Base-by-base conservation (phyloP, 129 eudicot species). In the Erigeron canadensis region DNA sequence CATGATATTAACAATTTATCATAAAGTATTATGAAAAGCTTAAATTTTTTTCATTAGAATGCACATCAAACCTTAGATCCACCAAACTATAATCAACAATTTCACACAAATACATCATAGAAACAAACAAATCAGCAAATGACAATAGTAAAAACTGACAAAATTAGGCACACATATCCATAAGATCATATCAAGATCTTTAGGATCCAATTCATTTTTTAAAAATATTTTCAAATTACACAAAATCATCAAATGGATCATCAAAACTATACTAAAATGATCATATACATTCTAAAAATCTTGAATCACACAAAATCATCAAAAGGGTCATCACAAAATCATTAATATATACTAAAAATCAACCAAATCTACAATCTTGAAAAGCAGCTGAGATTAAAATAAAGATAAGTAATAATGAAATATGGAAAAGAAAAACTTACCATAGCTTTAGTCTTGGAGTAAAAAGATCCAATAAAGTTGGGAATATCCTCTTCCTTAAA, bases 401-500 rank as follows among this genome's bases (percentile, higher is more conserved):
- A 16, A 13, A 53, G 23, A 11, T 23, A 40, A 13, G 23, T 12
- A 9, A 12, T 47, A 47, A 47, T 47, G 15, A 0, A 57, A 44
- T 15, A 4, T 10, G 3, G n/a, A n/a, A 16, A n/a, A 12, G 3
- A 15, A 11, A 6, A 9, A 53, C 74, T 28, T 74, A 89, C 96
- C 96, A 89, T 86, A 16, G 96, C 96, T 70, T 89, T 89, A 61
- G 96, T 89, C 96, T 89, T 89, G 81, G 96, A 89, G 64, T 89
- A 89, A 48, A 75, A 89, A 22, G 93, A 86, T 39, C 93, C 96
- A 8, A 76, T 43, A 45, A 89, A 89, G 64, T 89, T 89, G 5
- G 96, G 92, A 22, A 58, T 80, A 64, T 88, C 95, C 74, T 83
- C 91, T 57, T 88, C 96, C 86, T 82, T 86, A 75, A 88, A 88